Conservation (phyloP, 768 basidiomycete genomes). For the Lactarius vividus region DNA sequence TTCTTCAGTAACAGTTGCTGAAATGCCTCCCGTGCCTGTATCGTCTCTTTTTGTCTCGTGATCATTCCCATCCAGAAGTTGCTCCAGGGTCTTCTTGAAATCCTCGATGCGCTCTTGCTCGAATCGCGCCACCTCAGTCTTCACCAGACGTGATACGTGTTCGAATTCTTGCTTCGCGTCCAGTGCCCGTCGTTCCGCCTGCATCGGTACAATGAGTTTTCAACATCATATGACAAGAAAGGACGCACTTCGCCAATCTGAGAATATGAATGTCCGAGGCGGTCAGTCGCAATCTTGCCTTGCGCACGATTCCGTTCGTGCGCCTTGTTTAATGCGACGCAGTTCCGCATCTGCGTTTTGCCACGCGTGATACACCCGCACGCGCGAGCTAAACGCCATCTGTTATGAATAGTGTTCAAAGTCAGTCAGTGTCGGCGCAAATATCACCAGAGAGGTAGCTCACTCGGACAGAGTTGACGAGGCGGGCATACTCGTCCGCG, state of each 20-base stretch:
- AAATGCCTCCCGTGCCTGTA: constrained; percentile 30
- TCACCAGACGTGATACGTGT: constrained; percentile 80
- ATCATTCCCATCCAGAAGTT: constrained; percentile 89
- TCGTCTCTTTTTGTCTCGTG: constrained; percentile 70
- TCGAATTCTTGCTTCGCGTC: constrained; percentile 90
- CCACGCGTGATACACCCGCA: constrained; percentile 80
- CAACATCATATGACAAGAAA: background rate
- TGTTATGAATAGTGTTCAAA: constrained; percentile 32
- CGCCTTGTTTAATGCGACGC: constrained; percentile 61
- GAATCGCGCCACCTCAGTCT: constrained; percentile 85
- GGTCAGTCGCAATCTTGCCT: constrained; percentile 67
- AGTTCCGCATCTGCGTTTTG: constrained; percentile 76
- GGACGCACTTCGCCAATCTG: constrained; percentile 74
- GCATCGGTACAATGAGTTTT: background rate
- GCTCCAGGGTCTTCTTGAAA: constrained; percentile 81
- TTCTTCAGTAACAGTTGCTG: constrained; percentile 27
- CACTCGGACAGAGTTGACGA: constrained; percentile 84
- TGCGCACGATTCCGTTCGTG: constrained; percentile 84
- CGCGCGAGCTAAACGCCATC: constrained; percentile 86
- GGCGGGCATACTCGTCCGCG: constrained; percentile 90
- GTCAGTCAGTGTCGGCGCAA: background rate
- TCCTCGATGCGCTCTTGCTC: constrained; percentile 93
- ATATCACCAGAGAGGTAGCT: background rate
- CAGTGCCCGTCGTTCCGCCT: constrained; percentile 83
- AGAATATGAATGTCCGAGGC: constrained; percentile 67